Base-by-base conservation (phyloP, 805 yeast species). In the Candida koratica region DNA sequence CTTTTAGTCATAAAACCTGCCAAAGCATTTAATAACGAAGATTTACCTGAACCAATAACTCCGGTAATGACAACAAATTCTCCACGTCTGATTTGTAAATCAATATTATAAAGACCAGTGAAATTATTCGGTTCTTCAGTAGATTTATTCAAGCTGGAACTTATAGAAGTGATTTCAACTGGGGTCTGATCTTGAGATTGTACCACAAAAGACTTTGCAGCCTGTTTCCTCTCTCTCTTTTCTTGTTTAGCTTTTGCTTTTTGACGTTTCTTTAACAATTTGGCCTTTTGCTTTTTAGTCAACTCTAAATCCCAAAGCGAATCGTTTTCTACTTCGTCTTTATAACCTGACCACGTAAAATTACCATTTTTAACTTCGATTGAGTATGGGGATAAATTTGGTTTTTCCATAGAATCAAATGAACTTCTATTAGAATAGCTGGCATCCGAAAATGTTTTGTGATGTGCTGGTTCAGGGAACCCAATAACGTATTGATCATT, bases 61-160 rank as follows among this genome's bases (percentile, higher is more conserved):
- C 73, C 73, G 14, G 71, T 64, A 17, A 67, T 53, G 20, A 65
- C 64, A 28, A 67, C 53, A 42, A 67, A 67, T 41, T 66, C 71
- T 14, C 57, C 56, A 26, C 42, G 47, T 17, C 49, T 45, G 28
- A 67, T 44, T 4, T 46, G 34, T 37, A 67, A 52, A 41, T 59
- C 56, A 26, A 67, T 48, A 36, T 66, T 51, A 10, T 43, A 25
- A 25, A 67, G 55, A 6, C 71, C 71, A 9, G 55, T 53, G 47
- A 64, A 66, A 15, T 6, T 36, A 13, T 16, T 18, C 8, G 19
- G 12, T 18, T 34, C 23, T 4, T 26, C 32, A 22, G 15, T 24
- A 3, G 32, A 12, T 11, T 28, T 24, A 20, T 24, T 19, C 14
- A 19, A 16, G n/a, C 26, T 22, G 13, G 32, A 27, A 11, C 9